phyloP scores from a whole-genome alignment of 306 rosid genomes.

The Pyrus pyrifolia region DNA sequence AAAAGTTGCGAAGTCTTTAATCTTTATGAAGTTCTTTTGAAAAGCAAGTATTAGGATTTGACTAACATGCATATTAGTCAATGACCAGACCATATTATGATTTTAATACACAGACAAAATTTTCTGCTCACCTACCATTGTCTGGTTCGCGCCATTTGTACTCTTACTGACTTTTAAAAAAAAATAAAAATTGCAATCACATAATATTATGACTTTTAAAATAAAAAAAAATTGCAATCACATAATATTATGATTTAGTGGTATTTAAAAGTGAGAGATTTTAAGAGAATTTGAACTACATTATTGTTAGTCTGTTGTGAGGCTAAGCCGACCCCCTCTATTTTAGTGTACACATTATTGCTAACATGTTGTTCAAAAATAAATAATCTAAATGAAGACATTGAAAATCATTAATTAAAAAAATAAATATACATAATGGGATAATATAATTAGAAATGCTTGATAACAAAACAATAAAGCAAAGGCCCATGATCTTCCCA shows the following conservation, averaged over 20 bases:
- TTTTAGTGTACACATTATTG: too few relatives aligned
- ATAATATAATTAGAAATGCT: too few relatives aligned
- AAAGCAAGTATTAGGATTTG: background rate
- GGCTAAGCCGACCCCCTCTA: fast-evolving
- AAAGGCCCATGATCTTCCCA: background rate
- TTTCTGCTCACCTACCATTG: slow-evolving; percentile 1
- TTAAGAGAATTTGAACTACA: too few relatives aligned
- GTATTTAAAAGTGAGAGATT: too few relatives aligned
- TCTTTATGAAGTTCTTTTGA: background rate
- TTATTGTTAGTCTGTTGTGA: too few relatives aligned
- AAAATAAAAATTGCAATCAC: too few relatives aligned
- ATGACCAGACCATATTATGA: background rate
- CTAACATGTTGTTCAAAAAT: too few relatives aligned
- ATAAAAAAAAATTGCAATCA: too few relatives aligned
- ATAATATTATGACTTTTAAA: background rate
- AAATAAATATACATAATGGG: too few relatives aligned
- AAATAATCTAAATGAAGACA: background rate
- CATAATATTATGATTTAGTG: too few relatives aligned
- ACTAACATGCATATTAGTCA: background rate
- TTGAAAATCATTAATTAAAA: background rate
- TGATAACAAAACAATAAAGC: background rate
- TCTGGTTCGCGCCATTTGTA: background rate
- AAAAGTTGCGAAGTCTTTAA: background rate
- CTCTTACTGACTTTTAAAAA: background rate
- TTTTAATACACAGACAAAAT: background rate